Evolutionary conservation across 2,329 filamentous ascomycete species (phyloP).

Genomic region (Byssochlamys sp.): DNA sequence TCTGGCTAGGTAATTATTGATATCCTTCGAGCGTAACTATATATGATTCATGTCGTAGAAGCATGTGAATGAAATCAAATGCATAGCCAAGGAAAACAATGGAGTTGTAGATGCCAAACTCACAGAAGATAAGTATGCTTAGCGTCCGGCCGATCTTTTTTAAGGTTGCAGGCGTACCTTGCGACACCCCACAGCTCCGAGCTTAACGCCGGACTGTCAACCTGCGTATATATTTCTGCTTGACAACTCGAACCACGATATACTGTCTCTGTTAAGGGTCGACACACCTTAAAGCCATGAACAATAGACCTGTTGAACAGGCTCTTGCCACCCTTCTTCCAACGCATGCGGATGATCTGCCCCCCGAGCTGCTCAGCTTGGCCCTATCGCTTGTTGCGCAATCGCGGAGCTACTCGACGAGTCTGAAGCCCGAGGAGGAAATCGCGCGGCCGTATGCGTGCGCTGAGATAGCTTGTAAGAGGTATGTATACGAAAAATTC

Average conservation of each 20-base stretch:
- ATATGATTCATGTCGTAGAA: background rate
- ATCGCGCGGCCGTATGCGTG: slow-evolving; percentile 76
- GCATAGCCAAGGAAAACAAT: background rate
- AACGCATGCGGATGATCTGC: slow-evolving; percentile 58
- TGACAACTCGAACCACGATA: slow-evolving; percentile 5
- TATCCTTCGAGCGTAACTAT: background rate
- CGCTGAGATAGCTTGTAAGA: slow-evolving; percentile 79
- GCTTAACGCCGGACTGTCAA: background rate
- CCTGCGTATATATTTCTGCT: background rate
- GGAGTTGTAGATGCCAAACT: background rate
- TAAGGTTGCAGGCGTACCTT: background rate
- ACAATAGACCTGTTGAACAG: slow-evolving; percentile 59
- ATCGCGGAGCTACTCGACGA: slow-evolving; percentile 66
- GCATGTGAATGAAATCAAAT: background rate
- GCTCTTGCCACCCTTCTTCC: slow-evolving; percentile 65
- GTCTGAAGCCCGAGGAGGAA: slow-evolving; percentile 75
- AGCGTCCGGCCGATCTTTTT: background rate
- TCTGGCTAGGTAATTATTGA: background rate
- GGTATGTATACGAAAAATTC: slow-evolving; percentile 38
- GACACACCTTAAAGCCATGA: slow-evolving; percentile 48
- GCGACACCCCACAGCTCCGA: background rate
- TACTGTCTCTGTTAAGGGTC: background rate
- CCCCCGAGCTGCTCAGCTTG: slow-evolving; percentile 59
- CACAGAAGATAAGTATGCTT: background rate
- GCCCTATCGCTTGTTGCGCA: slow-evolving; percentile 67